Evolutionary conservation across 352 stramenopile species (phyloP).

Genomic region (Aphanomyces euteiches): DNA sequence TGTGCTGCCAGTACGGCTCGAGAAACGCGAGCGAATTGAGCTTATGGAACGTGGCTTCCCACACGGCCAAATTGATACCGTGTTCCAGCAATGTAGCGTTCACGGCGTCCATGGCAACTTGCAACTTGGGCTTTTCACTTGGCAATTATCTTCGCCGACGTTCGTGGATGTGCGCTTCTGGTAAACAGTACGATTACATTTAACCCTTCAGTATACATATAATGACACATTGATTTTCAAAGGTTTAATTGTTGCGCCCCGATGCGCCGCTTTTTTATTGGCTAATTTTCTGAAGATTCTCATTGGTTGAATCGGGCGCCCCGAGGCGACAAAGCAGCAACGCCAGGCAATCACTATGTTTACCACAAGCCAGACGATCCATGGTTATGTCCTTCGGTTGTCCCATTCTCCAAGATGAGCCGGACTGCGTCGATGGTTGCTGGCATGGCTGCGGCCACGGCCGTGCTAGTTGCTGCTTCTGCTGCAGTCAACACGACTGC

Average conservation of each 20-base stretch:
- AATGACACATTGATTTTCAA: background rate
- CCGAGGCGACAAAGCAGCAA: background rate
- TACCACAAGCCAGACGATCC: background rate
- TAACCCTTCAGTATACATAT: background rate
- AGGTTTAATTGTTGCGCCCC: background rate
- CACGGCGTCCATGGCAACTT: slow-evolving; percentile 20
- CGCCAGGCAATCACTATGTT: slow-evolving; percentile 12
- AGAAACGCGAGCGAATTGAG: slow-evolving; percentile 28
- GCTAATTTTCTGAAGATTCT: background rate
- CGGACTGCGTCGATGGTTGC: background rate
- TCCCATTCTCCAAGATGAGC: slow-evolving; percentile 12
- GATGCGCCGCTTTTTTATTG: slow-evolving; percentile 6
- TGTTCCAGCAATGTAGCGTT: slow-evolving; percentile 30
- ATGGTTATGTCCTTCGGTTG: background rate
- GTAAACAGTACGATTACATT: slow-evolving; percentile 28
- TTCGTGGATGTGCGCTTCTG: no score
- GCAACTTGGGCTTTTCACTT: no score
- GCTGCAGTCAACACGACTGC: slow-evolving; percentile 13
- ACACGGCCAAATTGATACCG: slow-evolving; percentile 6
- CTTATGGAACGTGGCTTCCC: slow-evolving; percentile 28
- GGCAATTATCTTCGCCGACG: no score
- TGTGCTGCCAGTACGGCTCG: slow-evolving; percentile 28
- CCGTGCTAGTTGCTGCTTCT: slow-evolving; percentile 7
- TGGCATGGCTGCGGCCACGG: background rate
- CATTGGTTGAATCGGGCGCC: background rate